These are phyloP conservation scores for Cucurbita ficifolia DNA, from an alignment of 306 rosid genomes.

Conservation along the genomic window DNA sequence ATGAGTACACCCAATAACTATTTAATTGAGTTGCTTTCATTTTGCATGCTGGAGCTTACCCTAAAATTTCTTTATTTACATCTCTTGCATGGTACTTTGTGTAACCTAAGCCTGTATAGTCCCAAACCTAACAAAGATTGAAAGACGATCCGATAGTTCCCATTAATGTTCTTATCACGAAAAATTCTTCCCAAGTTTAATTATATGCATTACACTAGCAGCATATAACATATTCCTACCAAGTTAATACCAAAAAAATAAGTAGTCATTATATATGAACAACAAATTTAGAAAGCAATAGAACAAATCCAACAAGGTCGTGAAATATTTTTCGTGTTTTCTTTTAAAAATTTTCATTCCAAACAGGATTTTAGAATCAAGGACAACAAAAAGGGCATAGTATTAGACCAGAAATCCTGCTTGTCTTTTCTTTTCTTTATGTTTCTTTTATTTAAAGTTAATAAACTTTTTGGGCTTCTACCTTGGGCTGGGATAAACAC, in stretches of 20 bases:
- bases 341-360: not conserved
- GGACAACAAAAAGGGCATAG: not conserved
- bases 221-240: not conserved
- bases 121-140: conserved; percentile 62
- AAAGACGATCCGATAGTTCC: not conserved
- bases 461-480: too few relatives aligned
- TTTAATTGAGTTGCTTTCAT: conserved; percentile 6
- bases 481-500: too few relatives aligned
- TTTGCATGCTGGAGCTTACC: conserved; percentile 34
- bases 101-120: conserved; percentile 78
- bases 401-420: not conserved
- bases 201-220: not conserved
- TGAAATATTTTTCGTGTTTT: not conserved
- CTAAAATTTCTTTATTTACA: conserved; percentile 64
- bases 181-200: not conserved
- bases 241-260: not conserved
- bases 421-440: too few relatives aligned
- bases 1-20: conserved; percentile 20
- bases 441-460: too few relatives aligned
- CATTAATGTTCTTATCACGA: not conserved
- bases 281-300: not conserved
- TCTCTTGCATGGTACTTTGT: conserved; percentile 74
- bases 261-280: not conserved
- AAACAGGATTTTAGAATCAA: not conserved
- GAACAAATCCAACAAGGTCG: not conserved